phyloP scores from a whole-genome alignment of 176 grass and related monocot genomes.

The Oryza punctata region DNA sequence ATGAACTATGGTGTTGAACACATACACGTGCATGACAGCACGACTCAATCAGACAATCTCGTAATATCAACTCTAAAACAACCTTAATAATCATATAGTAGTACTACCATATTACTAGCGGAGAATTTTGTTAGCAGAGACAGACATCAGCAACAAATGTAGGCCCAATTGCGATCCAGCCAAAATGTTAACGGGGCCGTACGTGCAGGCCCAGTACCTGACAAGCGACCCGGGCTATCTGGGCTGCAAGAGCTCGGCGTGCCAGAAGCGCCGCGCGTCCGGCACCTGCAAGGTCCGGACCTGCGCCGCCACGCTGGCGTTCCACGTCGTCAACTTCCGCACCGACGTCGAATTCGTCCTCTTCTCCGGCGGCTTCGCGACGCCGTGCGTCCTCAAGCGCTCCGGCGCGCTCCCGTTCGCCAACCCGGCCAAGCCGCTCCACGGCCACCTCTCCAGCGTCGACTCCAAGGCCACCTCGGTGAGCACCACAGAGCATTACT shows the following conservation, averaged over 20 bases:
- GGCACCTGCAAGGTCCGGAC: constrained; percentile 44
- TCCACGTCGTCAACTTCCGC: constrained; percentile 86
- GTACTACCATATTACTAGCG: too few relatives aligned
- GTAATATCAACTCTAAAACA: neutral
- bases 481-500: neutral
- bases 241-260: constrained; percentile 53
- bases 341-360: constrained; percentile 85
- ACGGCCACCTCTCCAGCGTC: constrained; percentile 69
- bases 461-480: constrained; percentile 79
- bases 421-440: constrained; percentile 67
- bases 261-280: constrained; percentile 34
- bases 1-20: neutral
- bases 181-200: neutral
- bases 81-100: too few relatives aligned
- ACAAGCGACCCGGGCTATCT: constrained; percentile 58
- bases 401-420: constrained; percentile 58
- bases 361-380: constrained; percentile 70
- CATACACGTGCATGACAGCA: neutral
- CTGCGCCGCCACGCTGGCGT: constrained; percentile 62
- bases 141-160: too few relatives aligned
- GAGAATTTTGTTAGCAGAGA: too few relatives aligned
- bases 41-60: neutral
- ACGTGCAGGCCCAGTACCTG: constrained; percentile 62
- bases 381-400: constrained; percentile 68
- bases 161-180: neutral